Evolutionary conservation across 306 rosid genomes (phyloP).

Genomic region (Dalbergia cochinchinensis): DNA sequence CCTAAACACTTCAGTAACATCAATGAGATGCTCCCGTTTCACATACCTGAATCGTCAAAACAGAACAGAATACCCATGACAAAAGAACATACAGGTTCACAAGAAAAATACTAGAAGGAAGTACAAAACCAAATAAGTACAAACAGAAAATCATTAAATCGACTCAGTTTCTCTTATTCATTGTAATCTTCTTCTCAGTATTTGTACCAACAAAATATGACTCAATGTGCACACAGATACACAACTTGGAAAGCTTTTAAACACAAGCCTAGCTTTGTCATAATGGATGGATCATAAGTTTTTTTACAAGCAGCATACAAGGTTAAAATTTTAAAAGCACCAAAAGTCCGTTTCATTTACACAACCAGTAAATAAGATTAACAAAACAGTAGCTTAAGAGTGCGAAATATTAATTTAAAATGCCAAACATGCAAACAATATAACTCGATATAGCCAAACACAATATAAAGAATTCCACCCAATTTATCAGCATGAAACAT

Average conservation of each 20-base stretch:
- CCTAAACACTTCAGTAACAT: conserved; percentile 94
- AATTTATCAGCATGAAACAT: conserved; percentile 18
- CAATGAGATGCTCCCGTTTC: conserved; percentile 85
- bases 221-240: conserved; percentile 23
- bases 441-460: neutral
- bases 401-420: neutral
- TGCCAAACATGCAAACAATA: conserved; percentile 14
- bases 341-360: conserved; percentile 20
- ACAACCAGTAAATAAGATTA: neutral
- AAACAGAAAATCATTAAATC: conserved; percentile 6
- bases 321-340: conserved; percentile 7
- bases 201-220: conserved; percentile 10
- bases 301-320: neutral
- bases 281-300: neutral
- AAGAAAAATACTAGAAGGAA: conserved; percentile 25
- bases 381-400: conserved; percentile 14
- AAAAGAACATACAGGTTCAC: conserved; percentile 40
- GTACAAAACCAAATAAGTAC: neutral
- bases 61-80: conserved; percentile 35
- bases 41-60: conserved; percentile 67
- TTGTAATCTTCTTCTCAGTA: conserved; percentile 17
- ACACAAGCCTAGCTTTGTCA: conserved; percentile 21
- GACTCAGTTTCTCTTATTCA: neutral
- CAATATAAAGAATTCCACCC: conserved; percentile 2
- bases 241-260: neutral